phyloP scores from a whole-genome alignment of 1,284 basidiomycete species.

The Tremellales sp. region DNA sequence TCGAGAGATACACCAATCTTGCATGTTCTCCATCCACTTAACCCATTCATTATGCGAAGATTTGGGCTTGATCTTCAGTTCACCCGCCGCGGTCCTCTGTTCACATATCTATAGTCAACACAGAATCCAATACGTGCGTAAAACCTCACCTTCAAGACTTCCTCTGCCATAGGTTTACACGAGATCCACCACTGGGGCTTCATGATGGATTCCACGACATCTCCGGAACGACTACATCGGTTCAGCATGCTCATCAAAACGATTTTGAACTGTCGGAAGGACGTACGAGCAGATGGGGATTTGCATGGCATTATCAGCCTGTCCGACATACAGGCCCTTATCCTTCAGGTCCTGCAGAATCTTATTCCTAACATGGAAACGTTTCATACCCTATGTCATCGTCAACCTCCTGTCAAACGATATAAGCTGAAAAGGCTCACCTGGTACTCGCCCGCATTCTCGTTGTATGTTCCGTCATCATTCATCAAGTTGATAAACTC shows the following conservation, averaged over 20 bases:
- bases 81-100: constrained; percentile 80
- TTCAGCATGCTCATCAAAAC: constrained; percentile 7
- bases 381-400: constrained; percentile 80
- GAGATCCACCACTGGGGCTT: constrained; percentile 99
- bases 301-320: constrained; percentile 93
- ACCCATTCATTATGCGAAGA: constrained; percentile 92
- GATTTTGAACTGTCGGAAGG: background rate
- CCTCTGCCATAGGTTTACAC: constrained; percentile 87
- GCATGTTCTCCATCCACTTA: constrained; percentile 91
- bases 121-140: background rate
- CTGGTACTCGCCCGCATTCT: constrained; percentile 79
- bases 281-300: constrained; percentile 80
- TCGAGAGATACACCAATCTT: constrained; percentile 99
- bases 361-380: constrained; percentile 86
- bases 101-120: constrained; percentile 1
- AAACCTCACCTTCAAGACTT: constrained; percentile 68
- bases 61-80: constrained; percentile 77
- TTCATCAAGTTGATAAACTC: constrained; percentile 95
- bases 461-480: constrained; percentile 95
- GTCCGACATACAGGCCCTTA: constrained; percentile 80
- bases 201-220: constrained; percentile 90
- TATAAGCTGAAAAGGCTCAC: too few species aligned
- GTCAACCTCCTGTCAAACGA: constrained; percentile 1
- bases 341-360: constrained; percentile 85
- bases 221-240: constrained; percentile 77